Evolutionary conservation across 2,329 filamentous ascomycete species (phyloP).

Genomic region (Tolypocladium nubicola): DNA sequence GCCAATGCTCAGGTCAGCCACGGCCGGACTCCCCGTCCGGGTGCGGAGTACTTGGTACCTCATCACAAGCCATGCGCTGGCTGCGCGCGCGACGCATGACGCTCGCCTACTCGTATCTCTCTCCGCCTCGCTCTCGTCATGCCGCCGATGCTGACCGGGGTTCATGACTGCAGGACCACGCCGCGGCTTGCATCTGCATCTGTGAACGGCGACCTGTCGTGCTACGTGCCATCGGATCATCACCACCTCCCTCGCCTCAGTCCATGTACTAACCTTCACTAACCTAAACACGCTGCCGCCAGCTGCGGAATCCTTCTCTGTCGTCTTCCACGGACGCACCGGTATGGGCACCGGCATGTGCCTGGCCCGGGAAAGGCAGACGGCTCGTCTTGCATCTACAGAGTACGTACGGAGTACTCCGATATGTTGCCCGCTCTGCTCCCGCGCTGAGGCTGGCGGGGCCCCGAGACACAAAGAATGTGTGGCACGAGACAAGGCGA

Average conservation of each 20-base stretch:
- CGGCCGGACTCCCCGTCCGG: background rate
- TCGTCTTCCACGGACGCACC: background rate
- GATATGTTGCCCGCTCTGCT: background rate
- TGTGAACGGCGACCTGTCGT: background rate
- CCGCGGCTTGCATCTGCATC: background rate
- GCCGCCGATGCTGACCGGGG: background rate
- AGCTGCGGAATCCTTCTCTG: background rate
- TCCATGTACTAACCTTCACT: too few relatives aligned
- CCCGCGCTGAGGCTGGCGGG: background rate
- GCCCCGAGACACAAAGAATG: background rate
- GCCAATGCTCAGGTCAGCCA: background rate
- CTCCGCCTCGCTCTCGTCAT: background rate
- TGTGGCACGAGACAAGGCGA: conserved; percentile 2
- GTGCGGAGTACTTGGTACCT: background rate
- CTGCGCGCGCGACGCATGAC: background rate
- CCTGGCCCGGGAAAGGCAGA: background rate
- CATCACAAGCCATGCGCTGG: background rate
- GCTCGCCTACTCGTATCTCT: background rate
- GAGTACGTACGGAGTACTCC: too few relatives aligned
- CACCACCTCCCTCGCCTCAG: background rate
- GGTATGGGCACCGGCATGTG: background rate
- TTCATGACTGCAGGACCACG: background rate
- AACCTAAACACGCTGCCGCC: background rate
- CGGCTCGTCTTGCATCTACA: background rate
- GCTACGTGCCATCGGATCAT: background rate